Conservation (phyloP, 1,139 yeast species). For the Candida sanyaensis region DNA sequence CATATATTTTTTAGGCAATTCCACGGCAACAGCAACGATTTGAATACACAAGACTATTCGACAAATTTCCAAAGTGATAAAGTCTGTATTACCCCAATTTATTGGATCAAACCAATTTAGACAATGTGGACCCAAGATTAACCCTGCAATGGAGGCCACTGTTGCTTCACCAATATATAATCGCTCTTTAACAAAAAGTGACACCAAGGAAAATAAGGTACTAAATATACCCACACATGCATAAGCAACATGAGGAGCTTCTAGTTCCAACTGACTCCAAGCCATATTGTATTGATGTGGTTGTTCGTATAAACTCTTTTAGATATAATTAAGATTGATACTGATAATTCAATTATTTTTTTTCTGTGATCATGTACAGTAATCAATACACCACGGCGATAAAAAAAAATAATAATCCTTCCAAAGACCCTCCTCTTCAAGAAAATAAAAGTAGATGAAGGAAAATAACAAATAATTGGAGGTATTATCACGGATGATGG, state of each 20-base stretch:
- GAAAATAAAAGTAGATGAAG: too few relatives aligned
- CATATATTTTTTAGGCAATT: conserved; percentile 92
- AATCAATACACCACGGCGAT: neutral
- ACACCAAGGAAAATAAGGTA: conserved; percentile 82
- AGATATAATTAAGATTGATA: neutral
- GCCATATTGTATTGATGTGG: conserved; percentile 23
- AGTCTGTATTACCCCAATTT: conserved; percentile 89
- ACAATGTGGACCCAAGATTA: conserved; percentile 93
- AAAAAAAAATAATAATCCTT: neutral
- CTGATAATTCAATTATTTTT: neutral
- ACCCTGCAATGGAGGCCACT: conserved; percentile 87
- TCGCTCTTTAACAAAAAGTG: conserved; percentile 86
- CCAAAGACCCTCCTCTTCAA: too few relatives aligned
- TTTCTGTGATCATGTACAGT: neutral
- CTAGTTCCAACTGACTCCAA: conserved; percentile 46
- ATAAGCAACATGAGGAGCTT: conserved; percentile 78
- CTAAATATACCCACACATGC: conserved; percentile 92
- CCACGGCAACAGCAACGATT: conserved; percentile 97
- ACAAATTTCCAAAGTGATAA: conserved; percentile 84
- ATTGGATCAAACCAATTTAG: conserved; percentile 85
- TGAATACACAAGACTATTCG: conserved; percentile 88
- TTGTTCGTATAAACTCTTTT: neutral
- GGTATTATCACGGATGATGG: too few relatives aligned
- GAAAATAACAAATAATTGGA: too few relatives aligned
- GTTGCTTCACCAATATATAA: conserved; percentile 95